Evolutionary conservation across 2,329 filamentous ascomycete genomes (phyloP), one percentile per base, ranked within the genome.

Genomic region (Claviceps maximensis): DNA sequence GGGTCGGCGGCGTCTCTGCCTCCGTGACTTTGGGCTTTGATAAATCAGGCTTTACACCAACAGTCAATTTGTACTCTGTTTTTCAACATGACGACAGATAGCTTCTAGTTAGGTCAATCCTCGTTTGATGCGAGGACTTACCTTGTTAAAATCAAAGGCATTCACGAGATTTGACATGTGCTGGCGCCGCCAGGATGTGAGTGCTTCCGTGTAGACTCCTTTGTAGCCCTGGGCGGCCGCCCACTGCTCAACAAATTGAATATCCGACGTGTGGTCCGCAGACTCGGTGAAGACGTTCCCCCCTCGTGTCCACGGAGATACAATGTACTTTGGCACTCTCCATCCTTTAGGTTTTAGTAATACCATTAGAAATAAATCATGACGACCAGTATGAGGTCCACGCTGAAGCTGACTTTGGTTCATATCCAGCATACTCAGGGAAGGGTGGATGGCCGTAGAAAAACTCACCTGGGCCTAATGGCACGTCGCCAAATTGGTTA

Each of bases 251-350:
- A 79, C 57, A 57, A 78, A 78, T 54, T 75, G 62, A 33, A 77
- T 75, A 53, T 78, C 75, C 0, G 75, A 78, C 51, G 70, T 76
- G 61, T 78, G 76, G 56, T 78, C 76, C 6, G 71, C 69, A 27
- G 71, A 71, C 61, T 78, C 75, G 7, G 73, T 76, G 56, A 77
- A 78, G 3, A 78, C 74, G 27, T 75, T 68, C 15, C 71, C 72
- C 27, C 75, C 75, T 8, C 75, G 72, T 1, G 75, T 78, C 70
- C 73, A 78, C 0, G 76, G 75, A 1, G 75, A 78, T 50, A 78
- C 67, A 59, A 78, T 76, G 56, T 74, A 74, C 56, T 77, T 74
- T 0, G 75, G 75, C 4, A 75, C 63, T 15, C 76, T 73, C 58
- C 74, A 71, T 21, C 64, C 63, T 62, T 23, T 38, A n/a, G n/a